Evolutionary conservation across 257 asterid species (phyloP).

Genomic region (Solanum bukasovii): DNA sequence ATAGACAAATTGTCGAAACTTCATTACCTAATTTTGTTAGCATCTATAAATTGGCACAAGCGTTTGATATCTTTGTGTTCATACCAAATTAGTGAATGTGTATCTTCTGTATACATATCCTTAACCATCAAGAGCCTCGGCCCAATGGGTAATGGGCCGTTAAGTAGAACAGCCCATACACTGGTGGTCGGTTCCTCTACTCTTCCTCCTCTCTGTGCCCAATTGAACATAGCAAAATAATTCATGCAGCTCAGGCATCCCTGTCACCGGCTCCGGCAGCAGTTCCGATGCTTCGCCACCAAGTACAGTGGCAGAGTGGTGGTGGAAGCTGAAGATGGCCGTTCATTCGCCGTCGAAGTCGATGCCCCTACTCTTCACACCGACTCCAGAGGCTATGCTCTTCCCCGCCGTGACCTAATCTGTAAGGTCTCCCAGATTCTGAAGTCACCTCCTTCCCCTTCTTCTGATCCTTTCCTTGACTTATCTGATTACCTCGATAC

Average conservation of each 20-base stretch:
- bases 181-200: background rate
- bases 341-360: constrained; percentile 61
- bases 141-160: background rate
- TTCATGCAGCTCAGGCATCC: background rate
- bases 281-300: constrained; percentile 59
- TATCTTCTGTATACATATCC: background rate
- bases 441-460: constrained; percentile 38
- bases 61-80: background rate
- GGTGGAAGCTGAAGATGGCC: constrained; percentile 42
- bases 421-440: constrained; percentile 55
- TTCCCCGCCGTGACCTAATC: constrained; percentile 86
- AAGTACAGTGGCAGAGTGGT: constrained; percentile 70
- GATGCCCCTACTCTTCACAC: constrained; percentile 30
- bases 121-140: background rate
- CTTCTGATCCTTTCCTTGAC: constrained; percentile 59
- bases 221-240: background rate
- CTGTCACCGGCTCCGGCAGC: constrained; percentile 15
- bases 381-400: constrained; percentile 83
- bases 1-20: background rate
- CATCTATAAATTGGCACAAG: background rate
- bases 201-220: background rate
- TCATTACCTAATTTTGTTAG: background rate
- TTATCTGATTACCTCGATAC: constrained; percentile 45
- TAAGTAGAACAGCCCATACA: background rate
- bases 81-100: background rate